Percentiles rank a stretch among this genome's conserved stretches.
Evolutionary conservation across 768 basidiomycete species (phyloP).

Genomic region (Podaxis mareebaensis): DNA sequence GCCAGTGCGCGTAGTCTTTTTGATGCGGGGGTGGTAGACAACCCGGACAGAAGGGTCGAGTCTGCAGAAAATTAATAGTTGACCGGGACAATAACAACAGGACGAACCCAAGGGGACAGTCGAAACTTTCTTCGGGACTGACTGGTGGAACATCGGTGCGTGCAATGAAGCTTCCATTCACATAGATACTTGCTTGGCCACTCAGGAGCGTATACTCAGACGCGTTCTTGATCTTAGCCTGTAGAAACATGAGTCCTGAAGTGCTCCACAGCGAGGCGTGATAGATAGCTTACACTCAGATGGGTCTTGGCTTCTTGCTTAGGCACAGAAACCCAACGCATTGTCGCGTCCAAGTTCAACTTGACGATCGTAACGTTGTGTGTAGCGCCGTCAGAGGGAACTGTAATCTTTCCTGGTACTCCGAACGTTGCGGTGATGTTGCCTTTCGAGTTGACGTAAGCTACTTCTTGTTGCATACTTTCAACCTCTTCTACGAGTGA

Average conservation of each 20-base stretch:
- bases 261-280: neutral
- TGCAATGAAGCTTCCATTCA: conserved; percentile 59
- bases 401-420: conserved; percentile 41
- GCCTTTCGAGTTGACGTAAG: conserved; percentile 35
- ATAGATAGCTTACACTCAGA: conserved; percentile 31
- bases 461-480: conserved; percentile 21
- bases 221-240: conserved; percentile 54
- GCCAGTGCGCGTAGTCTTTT: conserved; percentile 33
- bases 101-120: conserved; percentile 47
- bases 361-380: conserved; percentile 44
- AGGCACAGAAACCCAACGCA: conserved; percentile 46
- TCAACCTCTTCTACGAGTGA: neutral
- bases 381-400: conserved; percentile 39
- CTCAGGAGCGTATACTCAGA: conserved; percentile 52
- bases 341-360: conserved; percentile 35
- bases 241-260: conserved; percentile 3
- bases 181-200: conserved; percentile 50
- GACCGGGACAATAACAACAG: neutral
- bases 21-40: conserved; percentile 39
- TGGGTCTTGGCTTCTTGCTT: conserved; percentile 38
- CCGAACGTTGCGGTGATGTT: conserved; percentile 41
- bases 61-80: conserved; percentile 21
- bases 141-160: conserved; percentile 42
- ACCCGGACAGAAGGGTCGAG: conserved; percentile 42
- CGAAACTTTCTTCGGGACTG: conserved; percentile 44